Base-by-base conservation (phyloP, 805 yeast species). In the Diddensiella caesifluorescens region DNA sequence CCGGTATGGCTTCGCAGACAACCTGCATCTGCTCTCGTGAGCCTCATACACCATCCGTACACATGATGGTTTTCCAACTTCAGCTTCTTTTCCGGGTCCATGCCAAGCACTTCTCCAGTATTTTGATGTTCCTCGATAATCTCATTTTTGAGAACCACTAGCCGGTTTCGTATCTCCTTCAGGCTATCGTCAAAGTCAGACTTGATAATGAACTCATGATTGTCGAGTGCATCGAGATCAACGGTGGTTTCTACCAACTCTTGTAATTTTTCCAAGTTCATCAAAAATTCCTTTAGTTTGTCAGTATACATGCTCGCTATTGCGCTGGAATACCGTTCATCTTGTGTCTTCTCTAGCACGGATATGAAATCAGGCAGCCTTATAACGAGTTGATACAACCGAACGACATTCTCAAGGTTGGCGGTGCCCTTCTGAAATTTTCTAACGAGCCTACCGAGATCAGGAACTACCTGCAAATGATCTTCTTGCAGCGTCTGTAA, bases 31-130 rank as follows among this genome's bases (percentile, higher is more conserved):
- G 77, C 61, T 61, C 98, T 75, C 1, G 98, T 92, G 18, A 92
- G 74, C 52, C 97, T 72, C 72, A 90, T 77, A 61, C 96, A 87
- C 95, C 95, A 89, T 16, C 97, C 97, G 61, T 86, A 94, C 21
- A 74, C 77, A 48, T 75, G 83, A 57, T 90, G 95, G 42, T 83
- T 77, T 59, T 92, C 98, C 37, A 92, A 65, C 60, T 92, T 92
- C 50, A 92, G 71, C 61, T 88, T 88, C 65, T 88, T 87, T 44
- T 86, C 95, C 2, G 82, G 70, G 46, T 89, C 97, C 62, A 88
- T 77, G 10, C 75, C 74, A 27, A 92, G 71, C 51, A 83, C 92
- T 25, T 80, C 84, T 1, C 83, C 86, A 2, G 79, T 79, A 4
- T 72, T 71, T 31, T 66, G 59, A 59, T 88, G 95, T 35, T 79